Percentiles rank a stretch among this genome's conserved stretches.
These are phyloP conservation scores for Dissophora ornata DNA, from an alignment of 192 early-diverging fungal species.

Conservation along the genomic window DNA sequence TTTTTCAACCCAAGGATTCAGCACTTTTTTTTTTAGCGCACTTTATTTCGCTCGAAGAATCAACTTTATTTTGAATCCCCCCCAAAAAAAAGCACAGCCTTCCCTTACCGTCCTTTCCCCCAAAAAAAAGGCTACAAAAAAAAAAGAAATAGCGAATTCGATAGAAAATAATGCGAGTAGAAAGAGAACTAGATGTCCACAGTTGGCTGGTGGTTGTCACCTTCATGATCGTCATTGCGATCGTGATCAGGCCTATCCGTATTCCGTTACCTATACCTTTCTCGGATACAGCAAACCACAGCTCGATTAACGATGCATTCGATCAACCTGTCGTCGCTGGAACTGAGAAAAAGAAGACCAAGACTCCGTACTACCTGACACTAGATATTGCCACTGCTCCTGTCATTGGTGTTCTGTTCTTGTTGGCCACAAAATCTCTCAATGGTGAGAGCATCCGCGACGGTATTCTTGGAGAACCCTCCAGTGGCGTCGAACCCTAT, in stretches of 20 bases:
- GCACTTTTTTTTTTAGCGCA: too few species aligned
- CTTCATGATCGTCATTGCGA: constrained; percentile 71
- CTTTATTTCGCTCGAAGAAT: too few species aligned
- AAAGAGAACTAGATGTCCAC: constrained; percentile 24
- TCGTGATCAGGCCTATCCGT: constrained; percentile 71
- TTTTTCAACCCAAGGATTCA: too few species aligned
- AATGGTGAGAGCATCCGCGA: constrained; percentile 41
- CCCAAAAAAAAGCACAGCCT: too few species aligned
- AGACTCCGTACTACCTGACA: constrained; percentile 35
- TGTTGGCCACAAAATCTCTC: constrained; percentile 71
- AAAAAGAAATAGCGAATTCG: too few species aligned
- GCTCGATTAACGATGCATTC: not conserved
- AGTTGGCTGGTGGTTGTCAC: constrained; percentile 71
- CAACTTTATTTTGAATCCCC: too few species aligned
- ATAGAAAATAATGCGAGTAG: too few species aligned
- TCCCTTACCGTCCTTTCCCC: too few species aligned
- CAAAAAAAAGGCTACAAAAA: too few species aligned
- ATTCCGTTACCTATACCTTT: constrained; percentile 58
- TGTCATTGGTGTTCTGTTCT: constrained; percentile 72
- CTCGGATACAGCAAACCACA: not conserved
- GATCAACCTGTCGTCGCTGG: not conserved
- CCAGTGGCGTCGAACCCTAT: constrained; percentile 76
- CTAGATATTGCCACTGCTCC: constrained; percentile 81
- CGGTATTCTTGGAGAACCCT: constrained; percentile 42
- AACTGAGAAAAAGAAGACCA: not conserved